Conservation (phyloP, 2,329 filamentous ascomycete genomes). For the Penicillium thymicola region DNA sequence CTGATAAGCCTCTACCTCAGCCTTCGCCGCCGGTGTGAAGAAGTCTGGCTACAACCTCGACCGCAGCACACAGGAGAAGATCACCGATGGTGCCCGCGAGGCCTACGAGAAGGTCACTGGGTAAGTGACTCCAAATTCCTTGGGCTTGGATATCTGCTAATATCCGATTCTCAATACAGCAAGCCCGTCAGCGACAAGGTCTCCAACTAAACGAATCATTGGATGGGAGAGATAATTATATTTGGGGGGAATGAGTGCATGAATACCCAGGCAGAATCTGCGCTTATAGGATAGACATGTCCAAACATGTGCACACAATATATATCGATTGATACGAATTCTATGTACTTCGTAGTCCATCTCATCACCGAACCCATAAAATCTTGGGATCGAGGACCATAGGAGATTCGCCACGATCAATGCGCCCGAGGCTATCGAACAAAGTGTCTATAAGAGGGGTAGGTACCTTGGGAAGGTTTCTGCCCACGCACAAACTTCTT, state of each 20-base stretch:
- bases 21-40: background rate
- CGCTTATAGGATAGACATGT: background rate
- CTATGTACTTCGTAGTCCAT: background rate
- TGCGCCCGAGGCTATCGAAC: background rate
- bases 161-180: background rate
- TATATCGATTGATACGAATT: background rate
- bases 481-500: background rate
- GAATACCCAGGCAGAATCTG: constrained; percentile 1
- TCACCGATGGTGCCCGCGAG: constrained; percentile 3
- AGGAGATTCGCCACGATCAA: background rate
- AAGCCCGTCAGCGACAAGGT: background rate
- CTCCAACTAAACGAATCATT: background rate
- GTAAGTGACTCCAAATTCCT: background rate
- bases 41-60: constrained; percentile 4
- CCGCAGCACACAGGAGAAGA: constrained; percentile 2
- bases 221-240: background rate
- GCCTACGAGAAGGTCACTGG: constrained; percentile 5
- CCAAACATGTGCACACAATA: background rate
- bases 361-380: background rate
- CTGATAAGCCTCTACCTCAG: background rate
- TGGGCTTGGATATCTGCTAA: background rate
- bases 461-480: background rate
- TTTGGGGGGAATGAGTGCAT: background rate
- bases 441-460: background rate
- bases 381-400: background rate